Conservation (phyloP, 257 asterid genomes). For the Prunella vulgaris region DNA sequence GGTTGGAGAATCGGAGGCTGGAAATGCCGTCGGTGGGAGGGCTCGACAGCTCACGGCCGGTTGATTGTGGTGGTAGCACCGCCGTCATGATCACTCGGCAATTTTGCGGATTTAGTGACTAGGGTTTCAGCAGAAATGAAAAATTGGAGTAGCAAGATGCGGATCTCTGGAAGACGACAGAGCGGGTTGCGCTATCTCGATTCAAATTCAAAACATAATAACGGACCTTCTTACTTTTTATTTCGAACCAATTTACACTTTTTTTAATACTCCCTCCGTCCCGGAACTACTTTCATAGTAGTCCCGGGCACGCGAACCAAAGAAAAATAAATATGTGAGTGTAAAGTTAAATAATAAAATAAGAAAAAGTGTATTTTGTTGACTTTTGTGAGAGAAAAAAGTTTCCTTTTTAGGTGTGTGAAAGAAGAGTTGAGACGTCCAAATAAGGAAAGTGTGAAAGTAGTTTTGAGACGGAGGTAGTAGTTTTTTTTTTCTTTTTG, state of each 20-base stretch:
- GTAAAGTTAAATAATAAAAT: no score
- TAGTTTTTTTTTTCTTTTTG: no score
- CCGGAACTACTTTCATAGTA: no score
- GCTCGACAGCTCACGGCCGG: conserved; percentile 51
- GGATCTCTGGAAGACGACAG: neutral
- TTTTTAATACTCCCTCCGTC: no score
- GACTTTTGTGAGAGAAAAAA: no score
- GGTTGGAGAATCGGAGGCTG: conserved; percentile 80
- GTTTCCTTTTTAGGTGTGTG: no score
- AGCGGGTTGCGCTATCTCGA: neutral
- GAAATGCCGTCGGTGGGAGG: conserved; percentile 82
- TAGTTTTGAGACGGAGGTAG: no score
- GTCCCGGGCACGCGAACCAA: no score
- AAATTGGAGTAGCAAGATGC: neutral
- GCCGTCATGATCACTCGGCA: conserved; percentile 45
- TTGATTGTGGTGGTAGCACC: conserved; percentile 29
- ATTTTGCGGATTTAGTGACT: neutral
- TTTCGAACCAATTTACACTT: neutral
- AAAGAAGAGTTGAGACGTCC: no score
- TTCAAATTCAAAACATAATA: conserved; percentile 27
- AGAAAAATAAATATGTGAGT: no score
- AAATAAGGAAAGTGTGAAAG: no score
- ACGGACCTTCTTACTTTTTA: neutral
- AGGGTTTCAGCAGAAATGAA: conserved; percentile 9
- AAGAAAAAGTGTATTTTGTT: no score